Percentiles rank a stretch among this genome's conserved stretches.
Conservation (phyloP, 106 monocot species). For the Iris macrosiphon region DNA sequence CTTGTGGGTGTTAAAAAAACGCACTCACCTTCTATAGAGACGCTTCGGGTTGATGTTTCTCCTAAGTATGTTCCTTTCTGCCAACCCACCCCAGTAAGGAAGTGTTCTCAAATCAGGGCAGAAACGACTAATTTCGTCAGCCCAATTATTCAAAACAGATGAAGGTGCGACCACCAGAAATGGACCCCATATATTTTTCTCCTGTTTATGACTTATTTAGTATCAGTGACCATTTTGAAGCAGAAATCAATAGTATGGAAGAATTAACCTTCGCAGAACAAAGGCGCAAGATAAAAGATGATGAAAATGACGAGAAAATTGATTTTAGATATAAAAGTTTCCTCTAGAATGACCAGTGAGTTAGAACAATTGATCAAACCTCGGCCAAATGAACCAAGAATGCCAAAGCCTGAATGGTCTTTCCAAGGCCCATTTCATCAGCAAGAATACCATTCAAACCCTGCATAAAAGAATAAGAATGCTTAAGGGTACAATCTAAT, state of each 20-base stretch:
- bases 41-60: constrained; percentile 73
- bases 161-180: constrained; percentile 85
- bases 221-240: no score
- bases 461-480: constrained; percentile 24
- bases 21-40: constrained; percentile 62
- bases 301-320: no score
- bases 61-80: constrained; percentile 56
- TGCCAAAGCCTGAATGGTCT: constrained; percentile 85
- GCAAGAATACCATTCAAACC: constrained; percentile 90
- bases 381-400: constrained; percentile 87
- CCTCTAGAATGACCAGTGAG: no score
- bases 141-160: constrained; percentile 84
- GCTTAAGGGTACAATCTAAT: no score
- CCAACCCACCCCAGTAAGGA: constrained; percentile 77
- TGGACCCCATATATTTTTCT: constrained; percentile 87
- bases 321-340: background rate
- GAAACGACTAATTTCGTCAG: constrained; percentile 76
- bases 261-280: background rate
- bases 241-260: background rate
- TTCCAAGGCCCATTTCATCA: constrained; percentile 92
- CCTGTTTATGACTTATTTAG: constrained; percentile 29
- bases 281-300: background rate
- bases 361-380: no score
- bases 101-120: constrained; percentile 81
- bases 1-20: background rate